phyloP scores from a whole-genome alignment of 192 early-diverging fungal genomes.

The Coemansia sp. region DNA sequence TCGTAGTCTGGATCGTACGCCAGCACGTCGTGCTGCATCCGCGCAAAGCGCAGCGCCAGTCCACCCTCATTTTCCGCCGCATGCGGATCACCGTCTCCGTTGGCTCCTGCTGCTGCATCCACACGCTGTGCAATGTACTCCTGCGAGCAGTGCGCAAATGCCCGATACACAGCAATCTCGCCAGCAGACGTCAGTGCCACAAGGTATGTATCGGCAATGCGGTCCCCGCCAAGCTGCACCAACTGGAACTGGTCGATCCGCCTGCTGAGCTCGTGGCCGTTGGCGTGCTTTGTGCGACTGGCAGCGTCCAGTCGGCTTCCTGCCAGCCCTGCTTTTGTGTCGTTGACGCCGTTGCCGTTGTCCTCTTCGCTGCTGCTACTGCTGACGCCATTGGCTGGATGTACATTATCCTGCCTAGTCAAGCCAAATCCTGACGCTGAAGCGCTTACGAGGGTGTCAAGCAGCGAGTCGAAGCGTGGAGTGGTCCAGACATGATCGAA shows the following conservation, averaged over 20 bases:
- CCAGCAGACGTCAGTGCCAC: conserved; percentile 28
- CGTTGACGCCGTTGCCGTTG: background rate
- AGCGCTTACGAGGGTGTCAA: conserved; percentile 13
- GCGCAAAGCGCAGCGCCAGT: conserved; percentile 35
- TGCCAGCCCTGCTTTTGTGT: background rate
- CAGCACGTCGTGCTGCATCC: conserved; percentile 36
- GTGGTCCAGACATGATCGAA: conserved; percentile 41
- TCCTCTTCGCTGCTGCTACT: conserved; percentile 14
- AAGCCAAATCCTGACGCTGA: background rate
- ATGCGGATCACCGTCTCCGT: background rate
- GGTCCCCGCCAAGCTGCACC: conserved; percentile 39
- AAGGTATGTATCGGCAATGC: conserved; percentile 22
- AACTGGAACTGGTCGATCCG: conserved; percentile 35
- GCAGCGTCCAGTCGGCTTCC: too few relatives aligned
- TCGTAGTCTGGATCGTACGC: conserved; percentile 48
- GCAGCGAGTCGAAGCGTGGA: conserved; percentile 30
- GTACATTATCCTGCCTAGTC: background rate
- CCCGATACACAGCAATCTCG: conserved; percentile 46
- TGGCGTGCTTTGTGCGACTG: background rate
- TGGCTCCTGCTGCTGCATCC: background rate
- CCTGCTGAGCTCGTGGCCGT: background rate
- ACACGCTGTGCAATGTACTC: conserved; percentile 13
- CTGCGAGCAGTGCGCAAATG: conserved; percentile 32
- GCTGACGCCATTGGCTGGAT: background rate
- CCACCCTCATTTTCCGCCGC: conserved; percentile 7